Base-by-base conservation (phyloP, 176 grass and related monocot species). In the Canna indica region DNA sequence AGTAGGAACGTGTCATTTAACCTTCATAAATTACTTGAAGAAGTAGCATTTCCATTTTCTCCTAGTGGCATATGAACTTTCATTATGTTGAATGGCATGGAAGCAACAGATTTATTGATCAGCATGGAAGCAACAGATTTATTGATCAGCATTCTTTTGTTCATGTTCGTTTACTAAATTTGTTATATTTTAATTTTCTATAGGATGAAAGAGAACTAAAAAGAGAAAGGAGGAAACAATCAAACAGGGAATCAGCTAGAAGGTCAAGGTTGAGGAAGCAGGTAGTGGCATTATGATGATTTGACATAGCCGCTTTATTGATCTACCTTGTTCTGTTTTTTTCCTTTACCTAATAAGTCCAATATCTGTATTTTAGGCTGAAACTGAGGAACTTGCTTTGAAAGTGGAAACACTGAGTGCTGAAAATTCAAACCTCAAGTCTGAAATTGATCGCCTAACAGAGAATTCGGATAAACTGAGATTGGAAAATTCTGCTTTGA, bases 241-340 rank as follows among this genome's bases (percentile, higher is more conserved):
- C 68, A 13, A 70, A 70, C 68, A 70, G 68, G 73, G 92, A 91
- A 22, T 96, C 91, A 36, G 92, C 92, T 65, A 77, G 88, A 63
- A 79, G 92, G 31, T 96, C 92, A 77, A 91, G 92, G 73, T 67
- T 96, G 59, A 78, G 88, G 80, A 96, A 96, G 48, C 85, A 96
- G 88, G 88, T 96, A 48, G 4, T 16, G 16, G 1, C 44, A 33
- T 20, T 5, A 31, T 46, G 14, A 31, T 36, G 24, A 10, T 15
- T 61, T 71, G 61, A 69, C 16, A 11, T 6, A 32, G 14, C 16
- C 50, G 14, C 16, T 70, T 22, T 20, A 32, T 46, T 32, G 48
- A 15, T 30, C 2, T 47, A 32, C 7, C 25, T 32, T 10, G 4
- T 22, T 48, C 18, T 32, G 60, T 7, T 18, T 31, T 64, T 1